Base-by-base conservation (phyloP, 2,329 filamentous ascomycete species). In the Knoxdaviesia capensis region DNA sequence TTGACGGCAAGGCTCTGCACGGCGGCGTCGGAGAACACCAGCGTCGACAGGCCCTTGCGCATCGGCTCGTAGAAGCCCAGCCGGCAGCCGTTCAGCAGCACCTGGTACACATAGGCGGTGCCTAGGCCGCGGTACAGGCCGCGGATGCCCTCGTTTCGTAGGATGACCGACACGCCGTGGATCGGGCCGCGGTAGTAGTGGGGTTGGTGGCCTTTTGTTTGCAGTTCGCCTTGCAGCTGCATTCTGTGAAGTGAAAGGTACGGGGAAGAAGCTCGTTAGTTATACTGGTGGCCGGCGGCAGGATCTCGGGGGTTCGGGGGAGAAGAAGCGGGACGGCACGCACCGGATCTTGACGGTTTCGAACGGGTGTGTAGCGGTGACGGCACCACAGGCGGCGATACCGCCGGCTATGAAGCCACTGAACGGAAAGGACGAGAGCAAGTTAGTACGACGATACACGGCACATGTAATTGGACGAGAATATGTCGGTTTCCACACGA, bases 261-360 rank as follows among this genome's bases (percentile, higher is more conserved):
- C 10, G 32, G 7, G 36, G 20, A 39, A 20, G 6, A n/a, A 38
- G 36, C 28, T 9, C 11, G 45, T 49, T 38, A 48, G 45, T 28
- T 6, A 41, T 31, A 10, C 10, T 28, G 31, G 29, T 29, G 11
- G 41, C 41, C 28, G 31, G 7, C 40, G n/a, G 33, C 34, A 32
- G 31, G 35, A 33, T 36, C 11, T n/a, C 28, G 11, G 31, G 38
- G 32, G 29, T n/a, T 7, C 38, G 33, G 8, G 31, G 11, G 38
- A 41, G 38, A 20, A 10, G 31, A 30, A 10, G 38, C 7, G 31
- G 8, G 31, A 39, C n/a, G 10, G 37, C 56, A 50, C 68, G 56
- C 67, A 87, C 80, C 87, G 82, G 57, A 96, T 96, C 73, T 98
- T 98, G 58, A 98, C 86, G 8, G 88, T 96, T 64, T 98, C 90